Evolutionary conservation across 2,329 filamentous ascomycete species (phyloP).

Genomic region (Colletotrichum tabaci): DNA sequence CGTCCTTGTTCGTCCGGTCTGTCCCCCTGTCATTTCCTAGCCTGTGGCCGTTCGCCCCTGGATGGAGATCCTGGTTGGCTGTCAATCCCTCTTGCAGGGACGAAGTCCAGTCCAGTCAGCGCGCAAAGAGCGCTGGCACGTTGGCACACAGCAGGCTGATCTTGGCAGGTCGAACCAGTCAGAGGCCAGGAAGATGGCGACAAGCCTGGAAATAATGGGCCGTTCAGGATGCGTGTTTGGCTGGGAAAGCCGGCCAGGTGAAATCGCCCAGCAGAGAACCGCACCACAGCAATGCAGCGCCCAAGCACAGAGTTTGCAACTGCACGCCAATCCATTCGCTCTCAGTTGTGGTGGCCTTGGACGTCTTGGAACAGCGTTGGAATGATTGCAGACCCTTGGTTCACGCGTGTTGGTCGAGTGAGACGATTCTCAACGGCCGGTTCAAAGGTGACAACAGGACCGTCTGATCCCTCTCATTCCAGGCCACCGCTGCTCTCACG

Average conservation of each 20-base stretch:
- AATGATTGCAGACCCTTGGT: not conserved
- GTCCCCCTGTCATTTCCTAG: conserved; percentile 33
- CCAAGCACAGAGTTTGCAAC: conserved; percentile 7
- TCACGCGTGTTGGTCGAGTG: not conserved
- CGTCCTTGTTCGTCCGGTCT: conserved; percentile 38
- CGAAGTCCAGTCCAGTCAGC: conserved; percentile 13
- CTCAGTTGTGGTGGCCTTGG: conserved; percentile 6
- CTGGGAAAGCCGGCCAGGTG: conserved; percentile 24
- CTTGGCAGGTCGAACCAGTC: conserved; percentile 23
- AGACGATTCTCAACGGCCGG: conserved; percentile 13
- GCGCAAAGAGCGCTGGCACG: not conserved
- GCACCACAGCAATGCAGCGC: conserved; percentile 10
- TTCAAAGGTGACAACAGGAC: not conserved
- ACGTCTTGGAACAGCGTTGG: not conserved
- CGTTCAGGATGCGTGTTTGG: conserved; percentile 33
- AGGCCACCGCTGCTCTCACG: not conserved
- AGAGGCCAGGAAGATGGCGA: conserved; percentile 31
- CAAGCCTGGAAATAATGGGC: conserved; percentile 35
- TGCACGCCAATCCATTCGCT: not conserved
- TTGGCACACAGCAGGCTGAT: not conserved
- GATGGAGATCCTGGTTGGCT: conserved; percentile 9
- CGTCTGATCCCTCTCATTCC: conserved; percentile 31
- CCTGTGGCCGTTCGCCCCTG: conserved; percentile 15
- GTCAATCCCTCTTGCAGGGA: conserved; percentile 15
- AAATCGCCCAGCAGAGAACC: conserved; percentile 25